Conservation (phyloP, 495 filamentous ascomycete genomes). For the Penicillium bovifimosum region DNA sequence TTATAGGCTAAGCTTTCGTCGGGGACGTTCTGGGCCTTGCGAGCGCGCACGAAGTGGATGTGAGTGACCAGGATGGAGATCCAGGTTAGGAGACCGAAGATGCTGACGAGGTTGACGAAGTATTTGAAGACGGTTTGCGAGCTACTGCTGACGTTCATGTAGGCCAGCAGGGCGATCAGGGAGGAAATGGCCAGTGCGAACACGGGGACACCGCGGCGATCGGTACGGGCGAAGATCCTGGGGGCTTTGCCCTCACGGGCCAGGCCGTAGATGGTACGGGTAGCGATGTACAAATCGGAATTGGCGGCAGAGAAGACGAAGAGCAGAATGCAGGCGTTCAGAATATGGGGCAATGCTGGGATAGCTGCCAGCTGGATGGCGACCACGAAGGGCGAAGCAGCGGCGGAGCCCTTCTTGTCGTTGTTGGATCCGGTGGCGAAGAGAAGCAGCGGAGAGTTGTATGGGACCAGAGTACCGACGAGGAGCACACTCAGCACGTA, state of each 20-base stretch:
- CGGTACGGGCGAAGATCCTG: constrained; percentile 60
- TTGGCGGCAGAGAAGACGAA: constrained; percentile 79
- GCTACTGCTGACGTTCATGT: constrained; percentile 68
- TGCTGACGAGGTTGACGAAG: constrained; percentile 76
- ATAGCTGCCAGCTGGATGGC: constrained; percentile 53
- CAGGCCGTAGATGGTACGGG: constrained; percentile 73
- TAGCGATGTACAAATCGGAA: constrained; percentile 70
- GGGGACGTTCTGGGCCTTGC: constrained; percentile 65
- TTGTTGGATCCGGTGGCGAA: constrained; percentile 36
- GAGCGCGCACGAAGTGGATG: constrained; percentile 71
- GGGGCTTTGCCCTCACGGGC: constrained; percentile 74
- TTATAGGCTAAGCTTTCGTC: constrained; percentile 62
- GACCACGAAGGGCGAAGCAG: constrained; percentile 59
- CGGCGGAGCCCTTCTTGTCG: constrained; percentile 36
- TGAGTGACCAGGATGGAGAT: constrained; percentile 79
- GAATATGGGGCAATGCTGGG: constrained; percentile 46
- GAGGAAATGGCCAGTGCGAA: constrained; percentile 59
- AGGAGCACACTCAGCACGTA: constrained; percentile 56
- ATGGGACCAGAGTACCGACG: constrained; percentile 52
- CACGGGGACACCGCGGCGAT: constrained; percentile 70
- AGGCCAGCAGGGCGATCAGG: constrained; percentile 62
- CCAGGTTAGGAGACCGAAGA: constrained; percentile 79
- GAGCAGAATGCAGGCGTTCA: constrained; percentile 66
- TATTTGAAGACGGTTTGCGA: constrained; percentile 70
- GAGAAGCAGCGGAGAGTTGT: constrained; percentile 47